Evolutionary conservation across 2,329 filamentous ascomycete species (phyloP).

Genomic region (Nemania sp.): DNA sequence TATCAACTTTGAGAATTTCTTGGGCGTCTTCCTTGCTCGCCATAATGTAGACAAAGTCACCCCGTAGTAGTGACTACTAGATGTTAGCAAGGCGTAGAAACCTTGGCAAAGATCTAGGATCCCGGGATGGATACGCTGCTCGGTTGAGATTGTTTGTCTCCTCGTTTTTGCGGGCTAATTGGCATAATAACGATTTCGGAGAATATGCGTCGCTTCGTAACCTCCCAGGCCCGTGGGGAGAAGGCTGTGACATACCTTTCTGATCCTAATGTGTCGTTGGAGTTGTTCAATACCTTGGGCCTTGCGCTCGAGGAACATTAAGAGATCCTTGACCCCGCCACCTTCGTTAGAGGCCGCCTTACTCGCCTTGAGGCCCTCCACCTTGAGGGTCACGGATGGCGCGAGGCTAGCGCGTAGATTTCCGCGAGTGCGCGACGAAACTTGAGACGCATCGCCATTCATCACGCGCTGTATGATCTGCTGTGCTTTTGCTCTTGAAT

Average conservation of each 20-base stretch:
- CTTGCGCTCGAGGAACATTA: constrained; percentile 73
- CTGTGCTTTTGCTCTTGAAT: constrained; percentile 40
- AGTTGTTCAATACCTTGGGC: constrained; percentile 57
- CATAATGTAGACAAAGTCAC: constrained; percentile 70
- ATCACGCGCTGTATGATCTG: constrained; percentile 51
- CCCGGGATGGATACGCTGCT: constrained; percentile 45
- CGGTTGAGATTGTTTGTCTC: constrained; percentile 42
- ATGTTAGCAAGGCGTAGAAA: constrained; percentile 67
- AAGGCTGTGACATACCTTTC: constrained; percentile 71
- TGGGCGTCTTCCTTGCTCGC: constrained; percentile 66
- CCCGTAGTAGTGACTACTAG: constrained; percentile 69
- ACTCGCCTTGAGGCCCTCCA: constrained; percentile 68
- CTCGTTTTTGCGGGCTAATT: constrained; percentile 45
- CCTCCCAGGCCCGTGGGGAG: constrained; percentile 48
- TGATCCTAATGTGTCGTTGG: constrained; percentile 63
- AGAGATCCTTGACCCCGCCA: constrained; percentile 65
- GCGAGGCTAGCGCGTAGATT: constrained; percentile 24
- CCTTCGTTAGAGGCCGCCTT: constrained; percentile 69
- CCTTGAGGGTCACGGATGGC: constrained; percentile 47
- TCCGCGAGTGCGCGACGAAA: constrained; percentile 35
- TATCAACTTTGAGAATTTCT: constrained; percentile 68
- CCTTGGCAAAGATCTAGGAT: constrained; percentile 43
- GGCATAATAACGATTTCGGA: constrained; percentile 46
- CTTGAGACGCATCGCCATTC: constrained; percentile 43
- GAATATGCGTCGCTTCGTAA: constrained; percentile 45